Percentiles rank a stretch among this genome's conserved stretches.
Conservation (phyloP, 768 basidiomycete genomes). For the Daedaleopsis sinensis region DNA sequence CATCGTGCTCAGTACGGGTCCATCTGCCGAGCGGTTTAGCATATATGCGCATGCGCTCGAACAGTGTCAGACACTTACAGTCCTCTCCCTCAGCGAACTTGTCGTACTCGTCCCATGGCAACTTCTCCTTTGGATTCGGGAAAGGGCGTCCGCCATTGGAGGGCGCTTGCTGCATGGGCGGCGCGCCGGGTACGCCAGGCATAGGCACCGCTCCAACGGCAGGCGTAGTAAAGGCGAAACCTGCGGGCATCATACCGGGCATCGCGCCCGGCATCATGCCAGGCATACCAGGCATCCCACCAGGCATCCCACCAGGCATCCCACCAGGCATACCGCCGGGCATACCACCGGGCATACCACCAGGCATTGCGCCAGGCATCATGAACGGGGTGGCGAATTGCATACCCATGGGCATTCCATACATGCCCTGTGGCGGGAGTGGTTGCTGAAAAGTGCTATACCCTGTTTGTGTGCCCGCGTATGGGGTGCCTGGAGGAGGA, state of each 20-base stretch:
- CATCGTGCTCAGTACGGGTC: constrained; percentile 71
- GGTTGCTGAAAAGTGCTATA: constrained; percentile 17
- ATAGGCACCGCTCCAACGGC: constrained; percentile 4
- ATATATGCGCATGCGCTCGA: constrained; percentile 7
- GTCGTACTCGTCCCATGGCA: constrained; percentile 31
- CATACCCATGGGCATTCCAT: constrained; percentile 9
- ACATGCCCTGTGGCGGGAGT: constrained; percentile 10
- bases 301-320: constrained; percentile 26
- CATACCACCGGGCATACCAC: constrained; percentile 10
- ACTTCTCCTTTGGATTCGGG: constrained; percentile 11
- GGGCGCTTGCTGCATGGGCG: constrained; percentile 20
- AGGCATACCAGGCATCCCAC: constrained; percentile 8
- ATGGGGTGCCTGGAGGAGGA: constrained; percentile 13
- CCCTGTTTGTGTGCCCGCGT: constrained; percentile 10
- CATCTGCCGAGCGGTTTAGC: constrained; percentile 45
- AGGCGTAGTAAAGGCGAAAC: constrained; percentile 14
- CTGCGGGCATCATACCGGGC: constrained; percentile 11
- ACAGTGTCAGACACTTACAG: constrained; percentile 37
- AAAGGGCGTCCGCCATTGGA: constrained; percentile 5
- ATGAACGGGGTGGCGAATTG: constrained; percentile 17
- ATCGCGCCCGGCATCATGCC: constrained; percentile 5
- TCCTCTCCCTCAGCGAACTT: constrained; percentile 44
- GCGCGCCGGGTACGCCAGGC: constrained; percentile 9
- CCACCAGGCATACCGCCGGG: constrained; percentile 5
- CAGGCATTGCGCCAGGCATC: constrained; percentile 12